Base-by-base conservation (phyloP, 441 rosid genomes). In the Gossypium gossypioides region DNA sequence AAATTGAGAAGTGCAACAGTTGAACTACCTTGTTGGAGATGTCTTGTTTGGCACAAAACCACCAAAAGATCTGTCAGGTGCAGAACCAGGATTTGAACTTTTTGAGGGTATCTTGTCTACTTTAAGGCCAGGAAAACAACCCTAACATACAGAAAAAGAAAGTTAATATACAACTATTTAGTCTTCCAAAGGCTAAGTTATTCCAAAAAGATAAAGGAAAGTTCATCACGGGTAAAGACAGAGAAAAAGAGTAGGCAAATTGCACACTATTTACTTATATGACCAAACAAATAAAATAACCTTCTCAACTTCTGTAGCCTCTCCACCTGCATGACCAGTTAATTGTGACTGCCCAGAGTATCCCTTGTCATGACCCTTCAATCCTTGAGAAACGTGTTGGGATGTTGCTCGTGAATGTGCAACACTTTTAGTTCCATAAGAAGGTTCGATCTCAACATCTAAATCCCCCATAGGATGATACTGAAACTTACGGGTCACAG, bases 401-500 rank as follows among this genome's bases (percentile, higher is more conserved):
- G 54, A 55, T 12, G 29, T 60, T 40, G 83, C 37, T 74, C 78
- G 84, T 54, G 81, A 71, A 80, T 75, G 83, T 21, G 83, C 12
- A 77, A 56, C 73, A 75, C 69, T 46, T 77, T 80, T 83, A 50
- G 76, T 64, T 72, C 81, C 85, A 74, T 72, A 72, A 54, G 84
- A 76, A 72, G 85, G 79, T 60, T 84, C 90, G 25, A 70, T 52
- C 72, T 81, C 86, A 74, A 75, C 80, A 78, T 84, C 89, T 72
- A 89, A 71, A 86, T 88, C 85, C 52, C 97, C 98, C 97, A 91
- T 91, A 7, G 97, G 98, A 84, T 91, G 98, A 78, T 83, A 89
- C 77, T 89, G 97, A 85, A 93, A 91, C 80, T 81, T 92, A 75
- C 89, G 92, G 72, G 77, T 60, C 56, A 72, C 83, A 60, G 84